A percentile compares a stretch with the other conserved stretches of the same genome.
Conservation (phyloP, 805 yeast species). For the Metschnikowia aberdeeniae region DNA sequence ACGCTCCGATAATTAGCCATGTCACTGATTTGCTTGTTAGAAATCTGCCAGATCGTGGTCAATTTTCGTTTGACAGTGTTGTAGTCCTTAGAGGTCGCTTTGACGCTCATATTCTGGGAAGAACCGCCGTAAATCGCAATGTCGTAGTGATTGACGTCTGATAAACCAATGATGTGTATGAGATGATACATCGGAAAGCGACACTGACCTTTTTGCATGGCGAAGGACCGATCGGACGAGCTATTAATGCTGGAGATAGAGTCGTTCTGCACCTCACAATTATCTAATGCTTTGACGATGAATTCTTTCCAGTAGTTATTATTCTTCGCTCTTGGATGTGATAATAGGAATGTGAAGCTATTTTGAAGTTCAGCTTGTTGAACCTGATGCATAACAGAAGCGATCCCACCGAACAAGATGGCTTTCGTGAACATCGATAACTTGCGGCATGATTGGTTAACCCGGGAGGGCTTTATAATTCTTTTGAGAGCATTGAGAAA, state of each 20-base stretch:
- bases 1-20: constrained; percentile 32
- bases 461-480: constrained; percentile 10
- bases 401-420: constrained; percentile 61
- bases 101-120: constrained; percentile 56
- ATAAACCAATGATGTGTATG: constrained; percentile 57
- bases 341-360: constrained; percentile 31
- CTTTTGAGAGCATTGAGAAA: constrained; percentile 16
- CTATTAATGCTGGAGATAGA: constrained; percentile 17
- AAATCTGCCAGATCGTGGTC: constrained; percentile 27
- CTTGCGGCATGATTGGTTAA: constrained; percentile 7
- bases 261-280: constrained; percentile 50
- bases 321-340: constrained; percentile 21
- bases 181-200: constrained; percentile 67
- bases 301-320: constrained; percentile 58
- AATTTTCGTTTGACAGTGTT: constrained; percentile 32
- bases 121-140: constrained; percentile 78
- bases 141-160: constrained; percentile 73
- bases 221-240: constrained; percentile 8
- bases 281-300: constrained; percentile 64
- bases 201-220: constrained; percentile 35
- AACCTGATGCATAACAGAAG: constrained; percentile 66
- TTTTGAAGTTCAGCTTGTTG: constrained; percentile 68
- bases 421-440: constrained; percentile 56
- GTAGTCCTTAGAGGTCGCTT: constrained; percentile 34
- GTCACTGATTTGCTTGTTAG: constrained; percentile 20